Evolutionary conservation across 495 filamentous ascomycete species (phyloP).

Genomic region (Hyaloscypha bicolor): DNA sequence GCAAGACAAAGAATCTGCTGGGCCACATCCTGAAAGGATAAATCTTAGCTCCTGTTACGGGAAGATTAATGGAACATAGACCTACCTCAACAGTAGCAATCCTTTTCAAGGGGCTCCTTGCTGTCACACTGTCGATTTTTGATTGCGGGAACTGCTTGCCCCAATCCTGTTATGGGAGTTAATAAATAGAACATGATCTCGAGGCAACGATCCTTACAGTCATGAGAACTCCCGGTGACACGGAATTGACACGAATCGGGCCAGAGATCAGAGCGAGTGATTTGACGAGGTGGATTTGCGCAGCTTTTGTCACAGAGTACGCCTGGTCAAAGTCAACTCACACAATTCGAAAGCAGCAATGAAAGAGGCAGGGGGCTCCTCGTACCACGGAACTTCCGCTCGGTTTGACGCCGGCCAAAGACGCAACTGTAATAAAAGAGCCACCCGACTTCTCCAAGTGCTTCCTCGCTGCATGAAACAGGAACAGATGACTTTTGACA

Average conservation of each 20-base stretch:
- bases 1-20: conserved; percentile 48
- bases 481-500: conserved; percentile 59
- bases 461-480: conserved; percentile 51
- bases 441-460: conserved; percentile 52
- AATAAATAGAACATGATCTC: conserved; percentile 16
- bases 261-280: conserved; percentile 50
- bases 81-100: conserved; percentile 51
- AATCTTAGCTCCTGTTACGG: neutral
- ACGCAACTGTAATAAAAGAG: conserved; percentile 55
- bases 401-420: conserved; percentile 53
- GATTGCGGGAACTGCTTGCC: conserved; percentile 49
- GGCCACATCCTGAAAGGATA: conserved; percentile 43
- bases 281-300: conserved; percentile 58
- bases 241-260: conserved; percentile 56
- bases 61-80: neutral
- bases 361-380: neutral
- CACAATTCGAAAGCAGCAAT: neutral
- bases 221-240: conserved; percentile 53
- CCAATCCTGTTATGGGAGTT: conserved; percentile 48
- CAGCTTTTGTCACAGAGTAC: conserved; percentile 56
- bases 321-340: conserved; percentile 31
- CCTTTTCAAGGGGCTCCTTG: conserved; percentile 52
- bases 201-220: conserved; percentile 39
- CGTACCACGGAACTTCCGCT: conserved; percentile 50
- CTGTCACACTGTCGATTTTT: conserved; percentile 41